These are phyloP conservation scores for Coniochaeta prunicola DNA, from an alignment of 2,329 filamentous ascomycete species.

Conservation along the genomic window DNA sequence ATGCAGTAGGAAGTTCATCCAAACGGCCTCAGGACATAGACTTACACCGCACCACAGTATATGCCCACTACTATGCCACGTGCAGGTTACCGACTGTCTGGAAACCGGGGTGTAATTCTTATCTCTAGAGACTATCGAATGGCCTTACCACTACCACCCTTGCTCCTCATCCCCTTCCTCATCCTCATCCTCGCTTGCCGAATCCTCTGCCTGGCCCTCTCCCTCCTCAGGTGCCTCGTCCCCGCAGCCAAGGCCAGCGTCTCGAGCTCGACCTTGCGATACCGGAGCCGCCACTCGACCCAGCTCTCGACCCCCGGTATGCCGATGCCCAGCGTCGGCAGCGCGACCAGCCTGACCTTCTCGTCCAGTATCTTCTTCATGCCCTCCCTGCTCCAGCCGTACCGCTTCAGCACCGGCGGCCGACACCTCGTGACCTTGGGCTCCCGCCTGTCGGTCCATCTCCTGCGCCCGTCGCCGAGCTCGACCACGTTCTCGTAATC, in stretches of 20 bases:
- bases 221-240: background rate
- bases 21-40: too few species aligned
- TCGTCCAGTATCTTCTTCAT: background rate
- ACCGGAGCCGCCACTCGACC: conserved; percentile 42
- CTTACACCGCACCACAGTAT: too few species aligned
- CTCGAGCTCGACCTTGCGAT: conserved; percentile 38
- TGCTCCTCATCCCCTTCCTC: background rate
- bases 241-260: conserved; percentile 19
- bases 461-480: background rate
- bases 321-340: conserved; percentile 44
- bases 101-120: background rate
- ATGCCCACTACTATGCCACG: too few species aligned
- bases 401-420: background rate
- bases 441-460: background rate
- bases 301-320: conserved; percentile 39
- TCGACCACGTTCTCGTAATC: conserved; percentile 1
- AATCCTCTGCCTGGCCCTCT: conserved; percentile 1
- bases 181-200: background rate
- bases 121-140: too few species aligned
- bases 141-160: background rate
- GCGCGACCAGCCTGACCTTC: conserved; percentile 37
- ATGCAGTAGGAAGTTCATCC: too few species aligned
- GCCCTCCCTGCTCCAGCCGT: background rate
- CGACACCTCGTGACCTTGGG: background rate
- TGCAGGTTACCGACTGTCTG: background rate